Conservation (phyloP, 2,329 filamentous ascomycete genomes). For the Stagonosporopsis cucurbitacearum region DNA sequence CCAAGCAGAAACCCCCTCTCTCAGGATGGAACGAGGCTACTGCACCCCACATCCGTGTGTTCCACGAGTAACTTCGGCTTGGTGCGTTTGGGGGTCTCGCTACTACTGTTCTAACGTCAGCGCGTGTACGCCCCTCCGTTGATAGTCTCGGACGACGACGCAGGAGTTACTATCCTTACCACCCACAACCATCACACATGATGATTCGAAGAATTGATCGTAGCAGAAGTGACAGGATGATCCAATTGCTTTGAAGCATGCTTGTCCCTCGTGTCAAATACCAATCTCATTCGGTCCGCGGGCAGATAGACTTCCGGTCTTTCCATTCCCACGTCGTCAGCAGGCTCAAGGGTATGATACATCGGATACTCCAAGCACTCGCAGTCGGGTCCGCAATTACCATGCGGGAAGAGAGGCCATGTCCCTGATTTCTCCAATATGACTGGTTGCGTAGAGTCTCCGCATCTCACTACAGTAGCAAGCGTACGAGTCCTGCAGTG, state of each 20-base stretch:
- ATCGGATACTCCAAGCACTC: neutral
- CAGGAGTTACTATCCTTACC: constrained; percentile 14
- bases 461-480: constrained; percentile 28
- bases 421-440: constrained; percentile 15
- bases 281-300: neutral
- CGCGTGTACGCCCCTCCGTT: constrained; percentile 30
- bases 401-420: constrained; percentile 24
- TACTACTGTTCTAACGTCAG: constrained; percentile 23
- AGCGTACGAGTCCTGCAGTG: constrained; percentile 25
- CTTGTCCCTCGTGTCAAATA: neutral
- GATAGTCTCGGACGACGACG: constrained; percentile 17
- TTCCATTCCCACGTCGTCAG: constrained; percentile 9
- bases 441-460: constrained; percentile 29
- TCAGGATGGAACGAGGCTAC: constrained; percentile 24
- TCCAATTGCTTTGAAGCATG: neutral
- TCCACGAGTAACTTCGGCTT: constrained; percentile 22
- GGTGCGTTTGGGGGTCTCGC: neutral
- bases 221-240: too few species aligned
- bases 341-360: constrained; percentile 12
- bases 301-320: neutral
- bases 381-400: constrained; percentile 36
- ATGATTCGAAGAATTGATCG: neutral
- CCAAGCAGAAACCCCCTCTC: constrained; percentile 30
- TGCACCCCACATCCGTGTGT: constrained; percentile 46
- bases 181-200: neutral